Conservation (phyloP, 2,329 filamentous ascomycete genomes). For the Alternaria novae-zelandiae region DNA sequence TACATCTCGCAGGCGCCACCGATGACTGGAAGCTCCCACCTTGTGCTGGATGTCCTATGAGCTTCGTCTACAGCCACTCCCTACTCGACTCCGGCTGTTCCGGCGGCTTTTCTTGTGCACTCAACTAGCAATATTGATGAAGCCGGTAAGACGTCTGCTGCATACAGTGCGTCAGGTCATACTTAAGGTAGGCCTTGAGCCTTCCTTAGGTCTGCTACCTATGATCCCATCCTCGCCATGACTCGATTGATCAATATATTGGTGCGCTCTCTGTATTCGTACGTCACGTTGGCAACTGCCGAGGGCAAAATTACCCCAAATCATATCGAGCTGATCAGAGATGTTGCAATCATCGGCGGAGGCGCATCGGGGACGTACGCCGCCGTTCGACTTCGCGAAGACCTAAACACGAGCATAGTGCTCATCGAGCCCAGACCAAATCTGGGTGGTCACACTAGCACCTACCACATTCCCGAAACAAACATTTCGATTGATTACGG, state of each 20-base stretch:
- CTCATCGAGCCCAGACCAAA: conserved; percentile 49
- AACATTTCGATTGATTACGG: conserved; percentile 47
- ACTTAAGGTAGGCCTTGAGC: neutral
- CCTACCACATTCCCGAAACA: conserved; percentile 51
- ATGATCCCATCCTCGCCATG: neutral
- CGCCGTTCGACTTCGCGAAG: conserved; percentile 52
- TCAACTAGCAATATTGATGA: neutral
- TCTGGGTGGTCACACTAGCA: conserved; percentile 59
- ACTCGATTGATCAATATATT: neutral
- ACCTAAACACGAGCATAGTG: conserved; percentile 48
- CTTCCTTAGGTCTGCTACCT: neutral
- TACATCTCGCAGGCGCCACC: neutral
- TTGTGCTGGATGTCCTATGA: neutral
- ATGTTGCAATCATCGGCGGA: conserved; percentile 54
- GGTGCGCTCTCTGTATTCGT: neutral
- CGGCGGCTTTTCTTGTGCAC: neutral
- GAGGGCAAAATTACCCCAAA: neutral
- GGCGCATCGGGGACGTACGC: conserved; percentile 53
- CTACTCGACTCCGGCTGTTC: neutral
- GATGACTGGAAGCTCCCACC: neutral
- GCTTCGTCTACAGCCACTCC: neutral
- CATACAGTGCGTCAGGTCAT: no score
- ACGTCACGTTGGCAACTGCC: neutral
- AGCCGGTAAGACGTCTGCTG: neutral
- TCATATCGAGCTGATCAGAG: conserved; percentile 10